Evolutionary conservation across 2,329 filamentous ascomycete genomes (phyloP), one percentile per base, ranked within the genome.

Genomic region (Graphilbum fragrans): DNA sequence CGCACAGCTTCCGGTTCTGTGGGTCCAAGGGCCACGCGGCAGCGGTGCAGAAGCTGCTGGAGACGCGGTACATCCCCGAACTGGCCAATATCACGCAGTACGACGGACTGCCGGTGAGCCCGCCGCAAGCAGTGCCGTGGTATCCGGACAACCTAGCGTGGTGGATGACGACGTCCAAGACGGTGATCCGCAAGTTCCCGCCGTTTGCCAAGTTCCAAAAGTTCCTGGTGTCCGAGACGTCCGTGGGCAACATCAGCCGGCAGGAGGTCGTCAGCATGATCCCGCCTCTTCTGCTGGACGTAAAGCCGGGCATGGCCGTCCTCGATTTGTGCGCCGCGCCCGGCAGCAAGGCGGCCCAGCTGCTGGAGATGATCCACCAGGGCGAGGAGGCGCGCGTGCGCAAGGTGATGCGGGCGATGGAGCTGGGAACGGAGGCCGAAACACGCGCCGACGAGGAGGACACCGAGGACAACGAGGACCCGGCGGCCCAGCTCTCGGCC

Each of bases 191-290:
- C 53, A 88, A 88, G 58, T 94, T 94, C 61, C 79, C 86, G 29
- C 92, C 92, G 3, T 98, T 98, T 59, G 81, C 87, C 38, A 82
- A 85, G 22, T 96, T 98, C 64, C 92, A 98, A 61, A 94, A 93
- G 59, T 98, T 95, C 67, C 73, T 98, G 39, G 92, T 98, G 38
- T 93, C 90, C 40, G 92, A 98, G 70, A 95, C 92, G 4, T 87
- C 84, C 43, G 87, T 96, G 19, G 92, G 92, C 54, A 98, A 96
- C 60, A 96, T 98, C 55, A 94, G 85, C 62, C 79, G 92, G 54
- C 92, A 98, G 63, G 92, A 98, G 65, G 82, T 94, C 35, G 92
- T 98, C 55, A 94, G 86, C 67, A 98, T 98, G 92, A 96, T 98
- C 48, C 92, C 92, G 21, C 92, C 92, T 21, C 73, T 96, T 52